Conservation (phyloP, 345 rosid genomes). For the Psidium friedrichsthalianum region DNA sequence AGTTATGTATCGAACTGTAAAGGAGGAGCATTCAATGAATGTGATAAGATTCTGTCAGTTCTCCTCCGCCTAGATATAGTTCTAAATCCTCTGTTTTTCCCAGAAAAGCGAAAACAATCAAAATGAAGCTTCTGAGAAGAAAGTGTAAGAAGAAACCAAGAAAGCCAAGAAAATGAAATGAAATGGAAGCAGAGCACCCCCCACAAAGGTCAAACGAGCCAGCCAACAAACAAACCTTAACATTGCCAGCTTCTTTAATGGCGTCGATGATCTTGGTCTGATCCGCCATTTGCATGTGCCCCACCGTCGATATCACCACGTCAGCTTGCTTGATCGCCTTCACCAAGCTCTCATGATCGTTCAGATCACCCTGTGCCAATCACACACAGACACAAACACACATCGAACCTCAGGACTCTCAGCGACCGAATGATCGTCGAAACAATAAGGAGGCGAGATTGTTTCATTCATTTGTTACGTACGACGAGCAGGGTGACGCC, state of each 20-base stretch:
- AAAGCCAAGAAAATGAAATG: not conserved
- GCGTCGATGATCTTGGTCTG: slow-evolving; percentile 75
- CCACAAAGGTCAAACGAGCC: not conserved
- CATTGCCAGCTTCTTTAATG: slow-evolving; percentile 75
- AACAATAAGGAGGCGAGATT: not conserved
- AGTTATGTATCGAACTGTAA: not conserved
- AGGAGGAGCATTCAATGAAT: not conserved
- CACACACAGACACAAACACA: slow-evolving; percentile 13
- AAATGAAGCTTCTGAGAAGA: not conserved
- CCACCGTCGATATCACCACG: slow-evolving; percentile 69
- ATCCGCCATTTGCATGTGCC: slow-evolving; percentile 35
- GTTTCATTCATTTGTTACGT: not conserved
- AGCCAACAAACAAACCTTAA: slow-evolving; percentile 37
- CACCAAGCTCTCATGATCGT: slow-evolving; percentile 61
- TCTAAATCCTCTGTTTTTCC: not conserved
- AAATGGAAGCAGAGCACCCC: not conserved
- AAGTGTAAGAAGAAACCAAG: not conserved
- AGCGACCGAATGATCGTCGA: not conserved
- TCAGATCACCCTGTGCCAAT: slow-evolving; percentile 38
- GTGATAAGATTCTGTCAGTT: not conserved
- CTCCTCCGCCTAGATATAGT: not conserved
- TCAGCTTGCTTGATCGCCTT: slow-evolving; percentile 65
- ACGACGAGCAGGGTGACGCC: slow-evolving; percentile 53
- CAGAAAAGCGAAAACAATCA: not conserved
- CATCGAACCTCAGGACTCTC: not conserved